These are phyloP conservation scores for Cymodocea nodosa DNA, from an alignment of 116 monocot species.

Conservation along the genomic window DNA sequence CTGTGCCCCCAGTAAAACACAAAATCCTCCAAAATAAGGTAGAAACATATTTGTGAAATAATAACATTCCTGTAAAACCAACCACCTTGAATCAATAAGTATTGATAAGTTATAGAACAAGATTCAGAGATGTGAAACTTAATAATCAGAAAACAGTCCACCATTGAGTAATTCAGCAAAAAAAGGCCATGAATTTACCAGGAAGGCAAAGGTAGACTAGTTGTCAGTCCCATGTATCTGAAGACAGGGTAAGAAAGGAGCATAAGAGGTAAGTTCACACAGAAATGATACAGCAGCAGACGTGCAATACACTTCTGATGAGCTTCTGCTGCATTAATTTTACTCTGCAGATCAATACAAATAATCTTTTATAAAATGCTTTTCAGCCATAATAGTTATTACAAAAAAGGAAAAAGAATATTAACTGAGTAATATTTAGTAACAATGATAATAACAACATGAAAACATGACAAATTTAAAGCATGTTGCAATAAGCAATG, in stretches of 20 bases:
- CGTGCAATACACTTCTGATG: constrained; percentile 54
- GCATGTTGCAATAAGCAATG: no score
- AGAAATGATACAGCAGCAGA: constrained; percentile 60
- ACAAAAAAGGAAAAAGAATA: no score
- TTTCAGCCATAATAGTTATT: no score
- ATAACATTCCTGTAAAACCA: constrained; percentile 47
- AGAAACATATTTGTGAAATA: constrained; percentile 57
- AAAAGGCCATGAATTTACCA: constrained; percentile 30
- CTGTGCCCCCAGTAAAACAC: constrained; percentile 75
- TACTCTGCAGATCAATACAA: constrained; percentile 41
- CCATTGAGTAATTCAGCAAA: background rate
- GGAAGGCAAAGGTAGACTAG: constrained; percentile 68
- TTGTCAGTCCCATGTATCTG: constrained; percentile 73
- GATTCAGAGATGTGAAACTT: background rate
- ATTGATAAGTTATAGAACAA: background rate
- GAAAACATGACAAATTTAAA: no score
- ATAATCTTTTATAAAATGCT: no score
- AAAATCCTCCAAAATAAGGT: constrained; percentile 68
- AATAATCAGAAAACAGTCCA: background rate
- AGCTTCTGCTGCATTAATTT: constrained; percentile 46
- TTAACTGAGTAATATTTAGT: no score
- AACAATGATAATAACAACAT: no score
- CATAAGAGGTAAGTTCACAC: constrained; percentile 89
- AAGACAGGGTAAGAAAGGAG: constrained; percentile 72
- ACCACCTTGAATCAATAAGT: background rate